Percentiles rank a stretch among this genome's conserved stretches.
These are phyloP conservation scores for Silene coronaria DNA, from an alignment of 179 eudicot species.

Conservation along the genomic window DNA sequence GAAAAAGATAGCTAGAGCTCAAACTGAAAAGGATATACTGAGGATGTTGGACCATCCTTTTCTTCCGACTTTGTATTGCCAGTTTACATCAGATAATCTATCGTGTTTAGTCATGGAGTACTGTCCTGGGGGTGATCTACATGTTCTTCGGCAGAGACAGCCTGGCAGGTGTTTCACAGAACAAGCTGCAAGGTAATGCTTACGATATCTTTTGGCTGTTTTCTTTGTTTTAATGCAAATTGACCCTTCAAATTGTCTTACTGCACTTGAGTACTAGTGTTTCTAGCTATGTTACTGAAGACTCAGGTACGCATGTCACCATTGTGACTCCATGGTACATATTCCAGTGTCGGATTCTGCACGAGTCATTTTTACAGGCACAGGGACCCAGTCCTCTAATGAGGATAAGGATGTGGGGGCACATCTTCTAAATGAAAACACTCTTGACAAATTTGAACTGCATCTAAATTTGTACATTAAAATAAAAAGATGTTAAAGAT, in stretches of 20 bases:
- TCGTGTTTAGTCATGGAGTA: constrained; percentile 56
- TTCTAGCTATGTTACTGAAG: neutral
- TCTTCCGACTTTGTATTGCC: constrained; percentile 48
- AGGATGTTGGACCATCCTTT: constrained; percentile 55
- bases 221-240: neutral
- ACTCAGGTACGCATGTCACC: neutral
- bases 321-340: neutral
- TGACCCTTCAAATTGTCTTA: neutral
- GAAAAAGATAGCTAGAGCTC: constrained; percentile 46
- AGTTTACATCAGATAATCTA: constrained; percentile 42
- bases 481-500: too few relatives aligned
- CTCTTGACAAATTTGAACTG: too few relatives aligned
- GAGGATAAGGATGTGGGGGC: too few relatives aligned
- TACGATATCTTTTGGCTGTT: neutral
- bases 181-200: constrained; percentile 47
- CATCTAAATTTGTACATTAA: too few relatives aligned
- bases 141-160: constrained; percentile 47
- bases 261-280: neutral
- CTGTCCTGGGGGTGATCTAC: constrained; percentile 52
- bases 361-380: too few relatives aligned
- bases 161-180: constrained; percentile 51
- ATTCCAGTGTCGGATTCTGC: neutral
- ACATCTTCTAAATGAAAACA: too few relatives aligned
- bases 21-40: constrained; percentile 45
- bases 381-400: too few relatives aligned